Base-by-base conservation (phyloP, 2,329 filamentous ascomycete species). In the Teratosphaeriaceae sp. region DNA sequence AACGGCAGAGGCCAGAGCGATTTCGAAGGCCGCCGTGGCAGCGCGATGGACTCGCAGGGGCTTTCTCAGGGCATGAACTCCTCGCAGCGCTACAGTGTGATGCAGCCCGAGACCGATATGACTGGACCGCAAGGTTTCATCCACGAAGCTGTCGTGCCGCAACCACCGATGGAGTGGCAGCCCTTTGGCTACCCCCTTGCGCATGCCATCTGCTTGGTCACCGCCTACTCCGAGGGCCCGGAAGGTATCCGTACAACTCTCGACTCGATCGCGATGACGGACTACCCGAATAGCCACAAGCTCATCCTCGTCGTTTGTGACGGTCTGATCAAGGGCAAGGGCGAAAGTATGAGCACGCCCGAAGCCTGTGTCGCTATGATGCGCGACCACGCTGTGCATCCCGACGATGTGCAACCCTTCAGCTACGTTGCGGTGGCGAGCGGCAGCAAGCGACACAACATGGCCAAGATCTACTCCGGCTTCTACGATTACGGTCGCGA, bases 211-310 rank as follows among this genome's bases (percentile, higher is more conserved):
- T 97, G 90, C 65, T 69, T 98, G 52, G 89, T 98, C 39, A 98
- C 94, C 20, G 88, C 88, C 15, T 98, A 98, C 65, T 98, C 92
- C 0, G 92, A 98, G 70, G 92, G 92, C 52, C 87, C 84, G 51
- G 84, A 94, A 47, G 92, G 90, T 59, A 78, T 98, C 43, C 84
- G 92, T 37, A 95, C 89, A 0, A 98, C 92, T 1, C 72, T 98
- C 21, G 89, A 98, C 67, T 98, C 92, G 1, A 84, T 98, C 61
- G 92, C 90, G 38, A 94, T 87, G 67, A 98, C 92, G 2, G 94
- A 98, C 65, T 98, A 98, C 58, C 92, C 92, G 38, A 98, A 98
- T 75, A 97, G 90, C 65, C 94, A 98, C 76, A 98, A 98, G 69
- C 80, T 89, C 21, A 92, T 98, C 55, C 76, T 98, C 47, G 86